These are phyloP conservation scores for Salvia splendens DNA, from an alignment of 257 asterid species.

Conservation along the genomic window DNA sequence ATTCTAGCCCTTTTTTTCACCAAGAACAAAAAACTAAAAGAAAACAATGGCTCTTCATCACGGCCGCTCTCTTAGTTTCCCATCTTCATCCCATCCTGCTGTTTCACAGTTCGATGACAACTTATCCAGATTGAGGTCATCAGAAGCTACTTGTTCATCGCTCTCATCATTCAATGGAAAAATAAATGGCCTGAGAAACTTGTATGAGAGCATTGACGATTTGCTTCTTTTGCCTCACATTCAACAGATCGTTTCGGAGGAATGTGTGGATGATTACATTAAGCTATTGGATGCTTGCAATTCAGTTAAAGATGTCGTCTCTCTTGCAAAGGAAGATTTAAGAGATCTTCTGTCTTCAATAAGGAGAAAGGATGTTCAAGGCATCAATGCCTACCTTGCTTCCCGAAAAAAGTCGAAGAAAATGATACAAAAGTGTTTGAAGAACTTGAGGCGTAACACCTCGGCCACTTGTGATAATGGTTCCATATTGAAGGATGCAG, in stretches of 20 bases:
- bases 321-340: too few species aligned
- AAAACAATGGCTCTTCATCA: slow-evolving; percentile 40
- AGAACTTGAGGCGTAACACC: slow-evolving; percentile 22
- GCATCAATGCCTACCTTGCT: slow-evolving; percentile 17
- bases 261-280: too few species aligned
- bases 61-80: slow-evolving; percentile 33
- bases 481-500: slow-evolving; percentile 32
- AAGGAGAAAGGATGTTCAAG: slow-evolving; percentile 34
- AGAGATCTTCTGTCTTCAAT: slow-evolving; percentile 33
- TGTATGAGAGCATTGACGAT: slow-evolving; percentile 17
- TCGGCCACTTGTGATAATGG: slow-evolving; percentile 5
- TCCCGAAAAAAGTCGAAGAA: slow-evolving; percentile 35
- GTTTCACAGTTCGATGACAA: too few species aligned
- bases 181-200: slow-evolving; percentile 29
- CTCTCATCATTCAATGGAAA: slow-evolving; percentile 31
- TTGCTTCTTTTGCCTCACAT: too few species aligned
- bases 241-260: too few species aligned
- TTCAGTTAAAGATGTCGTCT: too few species aligned
- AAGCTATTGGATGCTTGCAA: too few species aligned
- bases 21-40: background rate
- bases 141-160: slow-evolving; percentile 8
- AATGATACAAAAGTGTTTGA: slow-evolving; percentile 35
- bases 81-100: too few species aligned
- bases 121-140: too few species aligned
- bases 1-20: background rate